These are phyloP conservation scores for Barnettozyma vustinii DNA, from an alignment of 805 yeast species.

Conservation along the genomic window DNA sequence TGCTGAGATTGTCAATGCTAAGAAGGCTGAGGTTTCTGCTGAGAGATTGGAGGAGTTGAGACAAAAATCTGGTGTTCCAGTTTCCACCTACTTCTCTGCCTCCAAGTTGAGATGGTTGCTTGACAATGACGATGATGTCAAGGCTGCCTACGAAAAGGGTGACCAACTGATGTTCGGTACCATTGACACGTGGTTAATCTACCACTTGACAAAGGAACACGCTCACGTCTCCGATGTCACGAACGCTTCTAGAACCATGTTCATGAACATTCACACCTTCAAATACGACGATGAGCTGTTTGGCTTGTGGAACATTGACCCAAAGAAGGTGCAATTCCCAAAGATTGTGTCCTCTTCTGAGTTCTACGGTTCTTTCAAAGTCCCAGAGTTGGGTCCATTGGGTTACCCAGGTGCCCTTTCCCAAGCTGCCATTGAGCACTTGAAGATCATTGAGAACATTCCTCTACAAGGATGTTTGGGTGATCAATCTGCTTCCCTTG, in stretches of 20 bases:
- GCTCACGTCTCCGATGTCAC: constrained; percentile 80
- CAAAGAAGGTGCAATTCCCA: constrained; percentile 59
- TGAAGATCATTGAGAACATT: constrained; percentile 46
- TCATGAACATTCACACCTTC: constrained; percentile 73
- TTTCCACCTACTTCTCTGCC: constrained; percentile 88
- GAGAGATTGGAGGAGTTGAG: constrained; percentile 53
- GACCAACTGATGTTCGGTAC: constrained; percentile 88
- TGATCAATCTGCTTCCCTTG: constrained; percentile 90
- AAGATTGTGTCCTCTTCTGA: constrained; percentile 75
- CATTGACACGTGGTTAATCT: constrained; percentile 89
- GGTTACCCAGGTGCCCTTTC: constrained; percentile 49
- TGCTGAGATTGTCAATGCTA: constrained; percentile 57
- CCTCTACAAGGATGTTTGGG: constrained; percentile 91
- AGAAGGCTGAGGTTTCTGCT: constrained; percentile 47
- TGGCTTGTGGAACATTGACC: constrained; percentile 76
- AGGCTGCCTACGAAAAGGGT: constrained; percentile 65
- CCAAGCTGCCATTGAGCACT: constrained; percentile 44
- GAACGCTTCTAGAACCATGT: constrained; percentile 87
- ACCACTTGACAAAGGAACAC: constrained; percentile 68
- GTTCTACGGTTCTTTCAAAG: constrained; percentile 63
- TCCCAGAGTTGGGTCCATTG: constrained; percentile 51
- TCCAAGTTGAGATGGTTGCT: constrained; percentile 86
- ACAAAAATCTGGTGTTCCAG: constrained; percentile 74
- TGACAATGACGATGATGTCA: constrained; percentile 66
- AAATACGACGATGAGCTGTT: constrained; percentile 74